Evolutionary conservation across 768 basidiomycete genomes (phyloP).

Genomic region (Erythrobasidium yunnanense): DNA sequence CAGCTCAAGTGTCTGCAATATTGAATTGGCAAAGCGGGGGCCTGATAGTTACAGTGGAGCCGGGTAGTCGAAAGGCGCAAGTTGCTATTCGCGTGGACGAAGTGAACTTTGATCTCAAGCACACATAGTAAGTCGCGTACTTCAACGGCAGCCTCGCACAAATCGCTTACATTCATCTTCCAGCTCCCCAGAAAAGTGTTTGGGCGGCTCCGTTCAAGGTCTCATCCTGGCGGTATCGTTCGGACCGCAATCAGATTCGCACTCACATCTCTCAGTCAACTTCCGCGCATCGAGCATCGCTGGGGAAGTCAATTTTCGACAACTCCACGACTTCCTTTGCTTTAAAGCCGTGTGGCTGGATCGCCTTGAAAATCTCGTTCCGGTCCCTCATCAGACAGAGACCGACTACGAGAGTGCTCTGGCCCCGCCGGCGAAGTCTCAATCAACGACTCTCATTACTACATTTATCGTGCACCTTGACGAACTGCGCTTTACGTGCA

Average conservation of each 20-base stretch:
- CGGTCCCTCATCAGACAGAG: conserved; percentile 37
- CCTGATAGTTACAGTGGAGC: conserved; percentile 66
- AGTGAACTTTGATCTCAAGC: conserved; percentile 66
- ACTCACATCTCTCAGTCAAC: conserved; percentile 14
- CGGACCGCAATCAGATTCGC: conserved; percentile 46
- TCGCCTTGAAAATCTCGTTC: conserved; percentile 63
- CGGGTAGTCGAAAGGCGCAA: conserved; percentile 58
- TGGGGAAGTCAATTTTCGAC: conserved; percentile 67
- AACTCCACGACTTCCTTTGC: conserved; percentile 80
- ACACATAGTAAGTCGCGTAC: conserved; percentile 41
- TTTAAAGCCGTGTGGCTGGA: conserved; percentile 94
- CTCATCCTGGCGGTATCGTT: conserved; percentile 67
- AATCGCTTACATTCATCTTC: background rate
- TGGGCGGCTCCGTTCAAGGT: conserved; percentile 61
- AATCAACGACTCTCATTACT: conserved; percentile 50
- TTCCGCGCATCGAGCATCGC: conserved; percentile 55
- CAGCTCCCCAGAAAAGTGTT: conserved; percentile 41
- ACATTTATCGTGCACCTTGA: conserved; percentile 60
- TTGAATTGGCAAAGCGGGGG: conserved; percentile 91
- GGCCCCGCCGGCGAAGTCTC: conserved; percentile 26
- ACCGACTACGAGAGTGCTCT: background rate
- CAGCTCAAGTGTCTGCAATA: conserved; percentile 81
- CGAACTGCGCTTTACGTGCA: conserved; percentile 60
- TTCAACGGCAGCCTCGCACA: background rate
- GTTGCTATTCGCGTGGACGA: conserved; percentile 73